Conservation (phyloP, 192 early-diverging fungal species). For the Entomortierella parvispora region DNA sequence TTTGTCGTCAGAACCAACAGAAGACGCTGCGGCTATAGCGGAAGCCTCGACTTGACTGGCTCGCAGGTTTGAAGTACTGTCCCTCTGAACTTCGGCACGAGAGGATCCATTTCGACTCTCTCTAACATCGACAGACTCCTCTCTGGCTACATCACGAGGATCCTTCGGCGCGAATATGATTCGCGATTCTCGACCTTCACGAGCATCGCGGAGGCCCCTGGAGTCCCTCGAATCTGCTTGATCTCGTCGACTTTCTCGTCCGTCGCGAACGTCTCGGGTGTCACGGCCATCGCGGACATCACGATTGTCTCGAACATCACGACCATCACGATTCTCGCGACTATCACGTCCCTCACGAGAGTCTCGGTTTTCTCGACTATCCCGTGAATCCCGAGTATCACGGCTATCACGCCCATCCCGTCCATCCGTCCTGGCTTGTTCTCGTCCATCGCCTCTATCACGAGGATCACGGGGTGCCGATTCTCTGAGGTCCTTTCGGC, state of each 20-base stretch:
- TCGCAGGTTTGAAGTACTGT: background rate
- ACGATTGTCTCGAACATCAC: background rate
- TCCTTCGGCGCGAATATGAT: slow-evolving; percentile 6
- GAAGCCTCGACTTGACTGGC: too few species aligned
- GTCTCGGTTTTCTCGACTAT: too few species aligned
- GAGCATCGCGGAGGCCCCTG: slow-evolving; percentile 10
- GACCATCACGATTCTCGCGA: slow-evolving; percentile 5
- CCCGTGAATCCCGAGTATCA: slow-evolving; percentile 12
- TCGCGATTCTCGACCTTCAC: slow-evolving; percentile 6
- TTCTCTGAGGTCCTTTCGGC: too few species aligned
- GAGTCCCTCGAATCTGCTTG: background rate
- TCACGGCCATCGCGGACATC: slow-evolving; percentile 20
- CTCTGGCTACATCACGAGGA: background rate
- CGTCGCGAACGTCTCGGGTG: background rate
- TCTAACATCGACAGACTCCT: slow-evolving; percentile 10
- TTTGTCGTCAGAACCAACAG: too few species aligned
- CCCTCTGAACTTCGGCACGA: background rate
- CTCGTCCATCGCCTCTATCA: slow-evolving; percentile 7
- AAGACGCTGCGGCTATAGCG: too few species aligned
- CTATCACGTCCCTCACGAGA: slow-evolving; percentile 11
- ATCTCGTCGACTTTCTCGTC: background rate
- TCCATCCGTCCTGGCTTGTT: background rate
- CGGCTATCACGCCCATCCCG: slow-evolving; percentile 12
- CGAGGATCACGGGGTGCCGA: background rate
- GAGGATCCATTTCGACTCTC: slow-evolving; percentile 1